A percentile compares a stretch with the other conserved stretches of the same genome.
phyloP scores from a whole-genome alignment of 106 monocot species.

The Amphibolis antarctica region DNA sequence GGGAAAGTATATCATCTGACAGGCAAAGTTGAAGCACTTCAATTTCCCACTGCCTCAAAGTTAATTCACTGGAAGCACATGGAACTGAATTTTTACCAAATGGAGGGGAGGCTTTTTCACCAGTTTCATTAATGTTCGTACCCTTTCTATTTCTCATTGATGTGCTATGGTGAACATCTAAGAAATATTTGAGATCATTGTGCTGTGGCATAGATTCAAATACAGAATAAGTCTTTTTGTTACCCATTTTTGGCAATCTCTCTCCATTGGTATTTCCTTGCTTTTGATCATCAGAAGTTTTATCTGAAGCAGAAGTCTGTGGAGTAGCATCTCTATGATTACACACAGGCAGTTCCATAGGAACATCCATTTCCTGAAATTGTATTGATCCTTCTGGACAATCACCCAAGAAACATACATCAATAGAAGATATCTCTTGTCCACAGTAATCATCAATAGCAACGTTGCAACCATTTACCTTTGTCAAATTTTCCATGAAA shows the following conservation, averaged over 20 bases:
- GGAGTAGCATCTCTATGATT: slow-evolving; percentile 6
- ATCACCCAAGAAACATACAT: slow-evolving; percentile 45
- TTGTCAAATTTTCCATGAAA: slow-evolving; percentile 28
- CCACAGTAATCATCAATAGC: slow-evolving; percentile 11
- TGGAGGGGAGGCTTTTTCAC: slow-evolving; percentile 12
- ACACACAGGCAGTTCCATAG: slow-evolving; percentile 9
- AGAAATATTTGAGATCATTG: slow-evolving; percentile 58
- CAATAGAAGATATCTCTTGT: slow-evolving; percentile 9
- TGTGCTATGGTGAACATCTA: slow-evolving; percentile 39
- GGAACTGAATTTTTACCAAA: slow-evolving; percentile 14
- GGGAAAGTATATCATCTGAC: slow-evolving; percentile 26
- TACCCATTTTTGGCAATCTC: slow-evolving; percentile 13
- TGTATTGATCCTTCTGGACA: slow-evolving; percentile 10
- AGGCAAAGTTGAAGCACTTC: slow-evolving; percentile 34
- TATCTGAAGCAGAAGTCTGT: slow-evolving; percentile 7
- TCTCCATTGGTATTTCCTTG: slow-evolving; percentile 5
- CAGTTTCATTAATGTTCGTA: slow-evolving; percentile 8
- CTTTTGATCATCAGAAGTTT: slow-evolving; percentile 10
- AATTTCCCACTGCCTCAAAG: slow-evolving; percentile 19
- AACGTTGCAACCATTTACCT: slow-evolving; percentile 14
- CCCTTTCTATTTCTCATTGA: slow-evolving; percentile 7
- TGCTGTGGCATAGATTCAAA: slow-evolving; percentile 46
- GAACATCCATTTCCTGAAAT: slow-evolving; percentile 23
- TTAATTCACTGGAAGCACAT: slow-evolving; percentile 8
- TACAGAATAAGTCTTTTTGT: slow-evolving; percentile 34